A percentile compares a stretch with the other conserved stretches of the same genome.
Evolutionary conservation across 2,329 filamentous ascomycete species (phyloP).

Genomic region (Trichoderma polysporum): DNA sequence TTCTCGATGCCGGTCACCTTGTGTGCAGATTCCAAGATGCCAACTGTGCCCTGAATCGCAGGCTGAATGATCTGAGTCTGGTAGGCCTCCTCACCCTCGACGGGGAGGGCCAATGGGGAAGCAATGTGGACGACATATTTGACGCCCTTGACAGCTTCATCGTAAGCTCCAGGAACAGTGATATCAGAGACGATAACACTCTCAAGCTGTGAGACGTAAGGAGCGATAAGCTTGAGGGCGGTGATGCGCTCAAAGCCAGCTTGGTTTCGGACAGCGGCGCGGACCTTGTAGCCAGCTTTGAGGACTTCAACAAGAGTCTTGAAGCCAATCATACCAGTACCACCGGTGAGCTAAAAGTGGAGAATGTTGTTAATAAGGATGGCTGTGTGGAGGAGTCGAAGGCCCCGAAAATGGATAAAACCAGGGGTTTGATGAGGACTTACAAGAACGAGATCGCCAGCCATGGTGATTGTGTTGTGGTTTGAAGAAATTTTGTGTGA

Average conservation of each 20-base stretch:
- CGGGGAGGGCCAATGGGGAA: constrained; percentile 25
- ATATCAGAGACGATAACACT: constrained; percentile 40
- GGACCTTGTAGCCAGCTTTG: constrained; percentile 30
- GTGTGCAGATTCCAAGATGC: constrained; percentile 39
- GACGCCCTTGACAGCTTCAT: constrained; percentile 40
- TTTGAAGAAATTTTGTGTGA: neutral
- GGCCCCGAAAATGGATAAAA: neutral
- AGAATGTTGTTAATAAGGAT: neutral
- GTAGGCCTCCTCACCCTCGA: constrained; percentile 1
- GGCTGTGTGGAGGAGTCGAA: neutral
- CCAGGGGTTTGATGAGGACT: neutral
- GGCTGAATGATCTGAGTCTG: constrained; percentile 32
- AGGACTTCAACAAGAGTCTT: constrained; percentile 29
- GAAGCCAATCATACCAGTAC: constrained; percentile 34
- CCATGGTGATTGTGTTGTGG: neutral
- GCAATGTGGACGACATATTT: constrained; percentile 39
- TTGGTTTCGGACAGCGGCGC: constrained; percentile 32
- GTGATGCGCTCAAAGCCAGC: constrained; percentile 23
- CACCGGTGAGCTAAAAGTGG: constrained; percentile 29
- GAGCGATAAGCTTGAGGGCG: constrained; percentile 13
- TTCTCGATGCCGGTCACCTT: constrained; percentile 37
- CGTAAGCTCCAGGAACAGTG: constrained; percentile 37
- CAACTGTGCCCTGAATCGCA: constrained; percentile 37
- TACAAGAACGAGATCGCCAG: constrained; percentile 20
- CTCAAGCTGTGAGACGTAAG: constrained; percentile 24